Evolutionary conservation across 345 rosid species (phyloP).

Genomic region (Alliaria petiolata): DNA sequence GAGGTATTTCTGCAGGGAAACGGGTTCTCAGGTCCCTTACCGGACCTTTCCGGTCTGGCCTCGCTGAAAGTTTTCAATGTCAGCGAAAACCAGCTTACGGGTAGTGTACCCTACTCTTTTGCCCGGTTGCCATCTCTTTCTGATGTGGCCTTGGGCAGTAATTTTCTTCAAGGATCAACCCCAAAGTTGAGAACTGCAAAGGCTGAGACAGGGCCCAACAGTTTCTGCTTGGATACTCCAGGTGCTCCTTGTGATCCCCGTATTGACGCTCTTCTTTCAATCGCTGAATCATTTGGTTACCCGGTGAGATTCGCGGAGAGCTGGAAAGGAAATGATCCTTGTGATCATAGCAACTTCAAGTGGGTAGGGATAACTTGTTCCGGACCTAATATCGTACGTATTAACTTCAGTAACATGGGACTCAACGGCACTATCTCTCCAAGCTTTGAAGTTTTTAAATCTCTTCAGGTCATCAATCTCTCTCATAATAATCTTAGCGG

Average conservation of each 20-base stretch:
- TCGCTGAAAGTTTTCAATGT: conserved; percentile 33
- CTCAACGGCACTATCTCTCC: conserved; percentile 68
- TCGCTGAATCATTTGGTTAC: conserved; percentile 48
- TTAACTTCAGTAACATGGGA: conserved; percentile 49
- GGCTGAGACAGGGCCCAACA: conserved; percentile 39
- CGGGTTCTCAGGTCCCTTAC: conserved; percentile 53
- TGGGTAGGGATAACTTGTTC: conserved; percentile 63
- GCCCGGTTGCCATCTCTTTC: conserved; percentile 30
- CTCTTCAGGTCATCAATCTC: conserved; percentile 43
- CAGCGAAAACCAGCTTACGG: conserved; percentile 66
- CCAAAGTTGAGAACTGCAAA: conserved; percentile 39
- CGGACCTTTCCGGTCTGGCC: conserved; percentile 35
- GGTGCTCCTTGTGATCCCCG: conserved; percentile 53
- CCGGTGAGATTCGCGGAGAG: conserved; percentile 46
- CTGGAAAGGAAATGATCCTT: conserved; percentile 72
- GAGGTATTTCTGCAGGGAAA: conserved; percentile 48
- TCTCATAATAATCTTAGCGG: conserved; percentile 46
- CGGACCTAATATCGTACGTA: conserved; percentile 28
- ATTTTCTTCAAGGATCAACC: conserved; percentile 62
- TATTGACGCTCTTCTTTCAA: conserved; percentile 43
- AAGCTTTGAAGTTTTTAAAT: conserved; percentile 30
- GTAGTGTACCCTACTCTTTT: conserved; percentile 52
- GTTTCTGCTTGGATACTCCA: conserved; percentile 46
- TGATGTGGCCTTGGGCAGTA: conserved; percentile 48
- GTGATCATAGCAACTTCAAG: background rate